phyloP scores from a whole-genome alignment of 495 filamentous ascomycete species.

The Xylona heveae region DNA sequence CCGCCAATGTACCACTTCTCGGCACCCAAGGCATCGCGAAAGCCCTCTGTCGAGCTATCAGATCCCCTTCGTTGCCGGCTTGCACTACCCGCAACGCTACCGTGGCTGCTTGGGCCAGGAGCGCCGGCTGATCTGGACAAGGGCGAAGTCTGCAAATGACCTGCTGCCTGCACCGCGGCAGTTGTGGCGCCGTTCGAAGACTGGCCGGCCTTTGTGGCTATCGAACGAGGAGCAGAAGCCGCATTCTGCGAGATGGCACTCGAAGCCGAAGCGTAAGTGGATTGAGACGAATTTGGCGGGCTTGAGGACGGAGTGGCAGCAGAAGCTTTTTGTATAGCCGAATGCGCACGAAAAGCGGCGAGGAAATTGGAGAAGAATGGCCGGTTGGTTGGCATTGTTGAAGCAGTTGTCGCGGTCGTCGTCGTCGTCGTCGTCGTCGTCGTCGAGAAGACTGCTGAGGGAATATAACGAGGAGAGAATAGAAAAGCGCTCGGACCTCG shows the following conservation, averaged over 20 bases:
- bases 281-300: conserved; percentile 5
- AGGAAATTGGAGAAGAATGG: conserved; percentile 77
- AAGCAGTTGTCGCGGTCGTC: too few species aligned
- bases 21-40: conserved; percentile 49
- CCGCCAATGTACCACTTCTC: conserved; percentile 89
- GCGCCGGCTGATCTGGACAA: conserved; percentile 10
- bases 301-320: conserved; percentile 15
- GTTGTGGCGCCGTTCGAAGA: conserved; percentile 5
- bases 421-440: too few species aligned
- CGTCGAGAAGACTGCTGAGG: too few species aligned
- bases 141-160: conserved; percentile 6
- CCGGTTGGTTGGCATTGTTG: conserved; percentile 48
- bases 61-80: conserved; percentile 42
- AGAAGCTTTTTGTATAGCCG: conserved; percentile 20
- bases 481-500: too few species aligned
- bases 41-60: conserved; percentile 58
- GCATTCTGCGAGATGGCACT: conserved; percentile 7
- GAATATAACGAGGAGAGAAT: too few species aligned
- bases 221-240: conserved; percentile 5
- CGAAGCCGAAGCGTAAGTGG: conserved; percentile 8
- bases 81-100: conserved; percentile 6
- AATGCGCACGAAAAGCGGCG: conserved; percentile 48
- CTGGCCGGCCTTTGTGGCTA: conserved; percentile 7
- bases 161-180: conserved; percentile 7
- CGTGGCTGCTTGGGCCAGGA: conserved; percentile 18